Evolutionary conservation across 495 filamentous ascomycete genomes (phyloP), one percentile per base, ranked within the genome.

Genomic region (Cetradonia linearis): DNA sequence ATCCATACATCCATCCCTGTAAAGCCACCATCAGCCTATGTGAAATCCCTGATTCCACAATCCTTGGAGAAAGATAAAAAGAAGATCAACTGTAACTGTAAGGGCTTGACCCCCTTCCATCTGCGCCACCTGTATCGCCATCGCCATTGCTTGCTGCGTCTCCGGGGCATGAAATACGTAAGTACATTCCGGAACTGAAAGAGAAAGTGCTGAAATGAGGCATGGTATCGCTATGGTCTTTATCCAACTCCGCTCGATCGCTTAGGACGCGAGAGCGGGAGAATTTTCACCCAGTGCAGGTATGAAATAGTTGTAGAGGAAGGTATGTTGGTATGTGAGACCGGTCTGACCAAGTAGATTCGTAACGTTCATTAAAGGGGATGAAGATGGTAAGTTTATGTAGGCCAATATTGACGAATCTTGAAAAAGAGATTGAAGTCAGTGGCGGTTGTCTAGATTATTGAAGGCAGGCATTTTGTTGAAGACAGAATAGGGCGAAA

Each of bases 11-110:
- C 13, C 28, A 54, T 9, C 16, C 9, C 42, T 46, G 7, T n/a
- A 16, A 20, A 46, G 80, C 34, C 92, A 97, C 18, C 13, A 7
- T 1, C 23, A 10, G 36, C 9, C 3, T 46, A 46, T 46, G 42
- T 46, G 23, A 44, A 46, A 46, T 5, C 37, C 42, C 23, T 46
- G n/a, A n/a, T n/a, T n/a, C n/a, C n/a, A n/a, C n/a, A n/a, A n/a
- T n/a, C n/a, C n/a, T n/a, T n/a, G n/a, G n/a, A n/a, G n/a, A n/a
- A n/a, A n/a, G n/a, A n/a, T n/a, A n/a, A n/a, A n/a, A n/a, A 25
- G 13, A 46, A 46, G 4, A 46, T 23, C 42, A 46, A 46, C 16
- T 13, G 42, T 25, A 46, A 23, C 3, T 46, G 20, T 8, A 13
- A 0, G 42, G n/a, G 42, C 5, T 7, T 13, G 5, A 13, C 2